Evolutionary conservation across 192 early-diverging fungal genomes (phyloP).

Genomic region (Coemansia sp.): DNA sequence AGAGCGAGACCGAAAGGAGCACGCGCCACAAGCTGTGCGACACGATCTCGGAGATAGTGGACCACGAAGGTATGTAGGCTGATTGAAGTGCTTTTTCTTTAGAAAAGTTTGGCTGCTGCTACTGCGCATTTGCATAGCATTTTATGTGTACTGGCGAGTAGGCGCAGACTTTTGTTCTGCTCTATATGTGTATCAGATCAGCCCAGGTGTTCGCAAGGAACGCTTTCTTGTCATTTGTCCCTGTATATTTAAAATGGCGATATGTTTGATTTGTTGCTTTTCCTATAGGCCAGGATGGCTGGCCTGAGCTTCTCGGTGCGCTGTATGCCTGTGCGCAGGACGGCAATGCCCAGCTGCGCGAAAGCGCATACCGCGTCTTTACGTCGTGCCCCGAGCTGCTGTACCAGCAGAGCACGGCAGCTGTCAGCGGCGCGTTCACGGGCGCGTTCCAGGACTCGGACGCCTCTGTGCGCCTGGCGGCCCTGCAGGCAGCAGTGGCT

Average conservation of each 20-base stretch:
- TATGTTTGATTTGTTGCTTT: background rate
- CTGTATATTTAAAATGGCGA: background rate
- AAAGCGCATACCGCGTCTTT: conserved; percentile 90
- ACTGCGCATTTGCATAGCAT: too few species aligned
- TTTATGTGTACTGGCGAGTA: too few species aligned
- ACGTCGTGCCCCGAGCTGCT: conserved; percentile 77
- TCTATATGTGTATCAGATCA: too few species aligned
- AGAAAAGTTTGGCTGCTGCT: too few species aligned
- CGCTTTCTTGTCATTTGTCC: background rate
- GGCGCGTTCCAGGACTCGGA: conserved; percentile 69
- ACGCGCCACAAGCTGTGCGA: conserved; percentile 93
- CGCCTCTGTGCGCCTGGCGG: conserved; percentile 67
- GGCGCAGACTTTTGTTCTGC: too few species aligned
- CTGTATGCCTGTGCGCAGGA: conserved; percentile 82
- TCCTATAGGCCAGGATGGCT: conserved; percentile 37
- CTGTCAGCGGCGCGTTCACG: conserved; percentile 69
- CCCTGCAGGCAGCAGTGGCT: conserved; percentile 71
- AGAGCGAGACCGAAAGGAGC: conserved; percentile 65
- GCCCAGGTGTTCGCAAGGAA: too few species aligned
- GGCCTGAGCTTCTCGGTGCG: conserved; percentile 77
- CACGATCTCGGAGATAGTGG: conserved; percentile 85
- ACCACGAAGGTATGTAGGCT: conserved; percentile 54
- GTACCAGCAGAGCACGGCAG: conserved; percentile 63
- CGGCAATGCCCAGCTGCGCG: conserved; percentile 68
- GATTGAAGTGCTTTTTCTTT: too few species aligned